Conservation (phyloP, 495 filamentous ascomycete species). For the Tirmania nivea region DNA sequence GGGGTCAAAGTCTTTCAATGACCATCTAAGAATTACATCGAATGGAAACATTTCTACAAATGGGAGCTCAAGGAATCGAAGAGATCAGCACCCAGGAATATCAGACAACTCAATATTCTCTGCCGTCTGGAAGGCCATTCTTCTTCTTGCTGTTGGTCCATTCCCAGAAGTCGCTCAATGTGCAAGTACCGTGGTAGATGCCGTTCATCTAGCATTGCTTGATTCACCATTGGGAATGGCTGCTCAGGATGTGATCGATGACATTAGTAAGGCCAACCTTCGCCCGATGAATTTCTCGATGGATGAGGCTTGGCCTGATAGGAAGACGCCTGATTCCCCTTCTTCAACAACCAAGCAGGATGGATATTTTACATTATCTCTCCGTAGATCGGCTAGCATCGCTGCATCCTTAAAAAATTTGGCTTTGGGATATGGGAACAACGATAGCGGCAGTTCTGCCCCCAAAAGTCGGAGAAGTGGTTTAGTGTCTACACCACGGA, state of each 20-base stretch:
- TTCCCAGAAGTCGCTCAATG: conserved; percentile 81
- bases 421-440: conserved; percentile 30
- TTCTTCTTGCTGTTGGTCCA: conserved; percentile 78
- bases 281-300: conserved; percentile 16
- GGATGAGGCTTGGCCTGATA: conserved; percentile 21
- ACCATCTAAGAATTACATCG: conserved; percentile 10
- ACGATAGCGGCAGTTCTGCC: conserved; percentile 16
- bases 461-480: neutral
- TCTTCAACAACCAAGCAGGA: conserved; percentile 31
- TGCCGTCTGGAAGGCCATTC: conserved; percentile 78
- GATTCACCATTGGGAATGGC: conserved; percentile 50
- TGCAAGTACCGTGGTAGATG: conserved; percentile 61
- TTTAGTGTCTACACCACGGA: neutral
- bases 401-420: conserved; percentile 49
- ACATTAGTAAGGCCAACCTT: conserved; percentile 35
- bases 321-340: conserved; percentile 31
- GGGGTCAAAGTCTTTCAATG: neutral
- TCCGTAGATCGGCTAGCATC: conserved; percentile 48
- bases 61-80: conserved; percentile 4
- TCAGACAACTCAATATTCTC: conserved; percentile 76
- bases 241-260: conserved; percentile 51
- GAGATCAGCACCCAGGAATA: conserved; percentile 25
- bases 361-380: conserved; percentile 40
- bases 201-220: conserved; percentile 53
- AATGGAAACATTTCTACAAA: conserved; percentile 3